Base-by-base conservation (phyloP, 495 filamentous ascomycete genomes). In the Penicillium tannophilum region DNA sequence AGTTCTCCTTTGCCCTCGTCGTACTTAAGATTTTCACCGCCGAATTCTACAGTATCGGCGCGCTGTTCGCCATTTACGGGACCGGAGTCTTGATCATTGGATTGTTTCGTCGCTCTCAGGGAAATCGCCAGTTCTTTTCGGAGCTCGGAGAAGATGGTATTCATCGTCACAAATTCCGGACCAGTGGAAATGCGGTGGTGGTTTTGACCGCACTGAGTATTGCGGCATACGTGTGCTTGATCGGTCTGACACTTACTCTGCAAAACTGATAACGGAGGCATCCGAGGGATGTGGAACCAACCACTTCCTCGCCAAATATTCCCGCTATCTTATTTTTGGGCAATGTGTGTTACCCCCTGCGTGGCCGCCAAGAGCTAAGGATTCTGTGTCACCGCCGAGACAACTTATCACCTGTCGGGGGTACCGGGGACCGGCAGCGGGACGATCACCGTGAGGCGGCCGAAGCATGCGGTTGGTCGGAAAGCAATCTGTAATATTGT, bases 1-100 rank as follows among this genome's bases (percentile, higher is more conserved):
- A 97, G 72, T 98, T 97, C 82, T 91, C 87, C 51, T 98, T 98
- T 68, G 86, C 93, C 44, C 86, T 98, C 17, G 86, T 98, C 58
- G 89, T 98, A 9, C 85, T 98, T 51, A 95, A 93, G 76, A 96
- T 98, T 72, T 98, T 98, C 79, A 97, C 91, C 23, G 81, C 85
- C 44, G 92, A 97, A 66, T 97, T 98, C 82, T 98, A 97, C 75
- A 82, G 86, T 62, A 93, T 96, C 61, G 93, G 92, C 17, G 93
- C 93, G 3, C 80, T 97, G 19, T 96, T 96, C 67, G 92, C 93
- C 7, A 86, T 90, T 35, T 97, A 97, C 63, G 93, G 95, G 1
- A 86, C 89, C 17, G 90, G 90, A 14, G 83, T 98, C 14, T 74
- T 98, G 64, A 77, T 90, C 7, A 90, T 91, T 47, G 87, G 90